Percentiles rank a stretch among this genome's conserved stretches.
These are phyloP conservation scores for Oidium heveae DNA, from an alignment of 2,329 filamentous ascomycete species.

Conservation along the genomic window DNA sequence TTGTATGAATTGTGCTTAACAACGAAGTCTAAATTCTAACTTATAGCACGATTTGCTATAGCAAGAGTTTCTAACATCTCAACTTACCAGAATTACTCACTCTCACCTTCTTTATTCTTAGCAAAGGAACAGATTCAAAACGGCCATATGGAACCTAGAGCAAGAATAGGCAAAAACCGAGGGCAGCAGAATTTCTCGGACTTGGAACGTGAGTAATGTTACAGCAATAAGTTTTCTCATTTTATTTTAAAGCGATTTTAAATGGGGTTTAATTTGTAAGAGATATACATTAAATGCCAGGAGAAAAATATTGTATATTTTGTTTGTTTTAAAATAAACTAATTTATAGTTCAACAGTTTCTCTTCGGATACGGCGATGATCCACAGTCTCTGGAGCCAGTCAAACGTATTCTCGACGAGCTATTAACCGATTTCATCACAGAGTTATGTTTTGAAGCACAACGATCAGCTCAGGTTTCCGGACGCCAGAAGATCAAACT, in stretches of 20 bases:
- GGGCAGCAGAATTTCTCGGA: conserved; percentile 59
- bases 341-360: conserved; percentile 45
- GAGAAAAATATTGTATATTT: too few species aligned
- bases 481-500: conserved; percentile 93
- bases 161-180: conserved; percentile 55
- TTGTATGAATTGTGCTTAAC: too few species aligned
- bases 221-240: background rate
- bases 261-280: too few species aligned
- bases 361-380: conserved; percentile 65
- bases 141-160: conserved; percentile 50
- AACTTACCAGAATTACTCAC: too few species aligned
- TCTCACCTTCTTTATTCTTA: too few species aligned
- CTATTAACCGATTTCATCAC: conserved; percentile 94
- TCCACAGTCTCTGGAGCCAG: conserved; percentile 53
- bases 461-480: conserved; percentile 60
- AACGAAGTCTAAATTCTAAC: too few species aligned
- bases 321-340: too few species aligned
- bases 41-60: too few species aligned
- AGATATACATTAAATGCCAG: too few species aligned
- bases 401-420: conserved; percentile 71
- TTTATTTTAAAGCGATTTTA: conserved; percentile 1
- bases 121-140: too few species aligned
- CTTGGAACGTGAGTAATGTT: conserved; percentile 33
- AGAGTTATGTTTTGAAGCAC: conserved; percentile 74
- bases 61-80: too few species aligned